phyloP scores from a whole-genome alignment of 2,329 filamentous ascomycete genomes.

The Pseudogymnoascus sp. region DNA sequence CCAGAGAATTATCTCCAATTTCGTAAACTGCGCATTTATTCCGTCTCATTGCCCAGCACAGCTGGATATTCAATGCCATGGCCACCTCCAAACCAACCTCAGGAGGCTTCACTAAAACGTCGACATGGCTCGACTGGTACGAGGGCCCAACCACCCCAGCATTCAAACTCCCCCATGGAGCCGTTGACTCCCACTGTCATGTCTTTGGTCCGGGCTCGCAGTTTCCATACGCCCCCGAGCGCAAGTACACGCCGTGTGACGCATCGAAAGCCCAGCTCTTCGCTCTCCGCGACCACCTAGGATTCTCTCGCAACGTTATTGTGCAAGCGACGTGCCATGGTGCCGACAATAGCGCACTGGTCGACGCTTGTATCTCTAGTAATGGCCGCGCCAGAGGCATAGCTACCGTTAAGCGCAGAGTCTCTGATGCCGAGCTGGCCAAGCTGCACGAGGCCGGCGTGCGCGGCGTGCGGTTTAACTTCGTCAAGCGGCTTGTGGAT shows the following conservation, averaged over 20 bases:
- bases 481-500: constrained; percentile 25
- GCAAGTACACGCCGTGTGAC: not conserved
- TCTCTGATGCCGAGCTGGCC: constrained; percentile 18
- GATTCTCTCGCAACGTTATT: not conserved
- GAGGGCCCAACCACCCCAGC: not conserved
- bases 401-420: not conserved
- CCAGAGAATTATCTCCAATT: not conserved
- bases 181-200: not conserved
- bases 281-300: not conserved
- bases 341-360: not conserved
- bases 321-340: not conserved
- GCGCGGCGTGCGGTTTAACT: constrained; percentile 31
- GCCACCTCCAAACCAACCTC: constrained; percentile 57
- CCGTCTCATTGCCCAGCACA: constrained; percentile 30
- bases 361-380: not conserved
- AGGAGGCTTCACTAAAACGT: constrained; percentile 45
- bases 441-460: constrained; percentile 27
- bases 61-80: constrained; percentile 56
- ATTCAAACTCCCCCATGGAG: not conserved
- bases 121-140: not conserved
- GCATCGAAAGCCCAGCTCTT: not conserved
- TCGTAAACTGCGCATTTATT: not conserved
- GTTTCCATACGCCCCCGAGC: not conserved
- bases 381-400: not conserved
- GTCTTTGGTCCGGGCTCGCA: not conserved